Evolutionary conservation across 176 grass and related monocot genomes (phyloP), one percentile per base, ranked within the genome.

Genomic region (Neostapfia colusana): DNA sequence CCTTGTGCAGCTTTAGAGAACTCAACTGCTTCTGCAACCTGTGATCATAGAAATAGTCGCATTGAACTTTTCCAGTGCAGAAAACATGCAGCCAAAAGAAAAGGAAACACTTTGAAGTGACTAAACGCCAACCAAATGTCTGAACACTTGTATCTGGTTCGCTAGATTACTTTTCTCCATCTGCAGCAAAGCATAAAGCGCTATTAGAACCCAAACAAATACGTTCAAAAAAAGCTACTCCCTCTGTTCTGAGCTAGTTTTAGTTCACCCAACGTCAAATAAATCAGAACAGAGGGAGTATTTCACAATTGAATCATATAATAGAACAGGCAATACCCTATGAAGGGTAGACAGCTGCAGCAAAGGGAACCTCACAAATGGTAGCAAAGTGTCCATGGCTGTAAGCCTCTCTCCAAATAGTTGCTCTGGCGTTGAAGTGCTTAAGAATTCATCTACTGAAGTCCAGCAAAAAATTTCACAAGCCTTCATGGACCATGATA

Each of bases 291-390:
- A n/a, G n/a, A n/a, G n/a, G n/a, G n/a, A n/a, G 8, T 71, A 20
- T 25, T 65, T 37, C 9, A 67, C 15, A 40, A 60, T 18, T 83
- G 27, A 50, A 57, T 34, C 49, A 31, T 55, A 63, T 56, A 48
- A 70, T 23, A 69, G 18, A 80, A 17, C 73, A 78, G 4, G 4
- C 44, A 62, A 4, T 45, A 97, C 95, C 89, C 72, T 81, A 58
- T 88, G 58, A 64, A 93, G 91, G 53, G 86, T 67, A 72, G 74
- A 42, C 5, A 20, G 73, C 15, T 85, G 81, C 89, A 93, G 86
- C 76, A 93, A 86, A n/a, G 91, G 91, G 61, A 93, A 97, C 50
- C 91, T 92, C 80, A 97, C 91, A 88, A 89, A 80, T 38, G 82
- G 89, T 55, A 97, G 79, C 59, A 97, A 67, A 83, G 40, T 77